Evolutionary conservation across 2,329 filamentous ascomycete species (phyloP).

Genomic region (Calonectria multiphialidica): DNA sequence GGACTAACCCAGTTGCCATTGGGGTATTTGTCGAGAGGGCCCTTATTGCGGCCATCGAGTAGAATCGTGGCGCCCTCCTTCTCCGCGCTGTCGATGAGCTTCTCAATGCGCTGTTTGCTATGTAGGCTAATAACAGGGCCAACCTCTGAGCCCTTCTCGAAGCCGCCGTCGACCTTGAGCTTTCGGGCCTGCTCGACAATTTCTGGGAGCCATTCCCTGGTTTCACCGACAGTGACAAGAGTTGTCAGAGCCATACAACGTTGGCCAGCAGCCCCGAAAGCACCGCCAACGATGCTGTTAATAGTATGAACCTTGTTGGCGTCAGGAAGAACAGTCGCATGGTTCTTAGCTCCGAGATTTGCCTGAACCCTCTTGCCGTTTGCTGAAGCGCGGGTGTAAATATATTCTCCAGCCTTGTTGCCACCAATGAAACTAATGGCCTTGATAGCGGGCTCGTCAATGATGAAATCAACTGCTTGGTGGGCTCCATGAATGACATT

Average conservation of each 20-base stretch:
- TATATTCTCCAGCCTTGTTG: conserved; percentile 89
- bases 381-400: conserved; percentile 79
- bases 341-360: conserved; percentile 89
- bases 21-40: not conserved
- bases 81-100: conserved; percentile 79
- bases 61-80: conserved; percentile 82
- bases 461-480: conserved; percentile 84
- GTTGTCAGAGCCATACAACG: conserved; percentile 88
- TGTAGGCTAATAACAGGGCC: conserved; percentile 84
- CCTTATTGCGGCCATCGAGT: conserved; percentile 74
- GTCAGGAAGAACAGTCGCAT: conserved; percentile 85
- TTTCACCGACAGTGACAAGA: conserved; percentile 84
- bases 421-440: conserved; percentile 77
- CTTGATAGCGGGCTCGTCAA: conserved; percentile 71
- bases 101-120: conserved; percentile 81
- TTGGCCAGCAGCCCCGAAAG: conserved; percentile 86
- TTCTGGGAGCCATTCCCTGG: conserved; percentile 82
- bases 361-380: conserved; percentile 89
- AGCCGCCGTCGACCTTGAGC: conserved; percentile 78
- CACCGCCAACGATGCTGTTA: conserved; percentile 83
- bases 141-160: conserved; percentile 61
- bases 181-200: conserved; percentile 79
- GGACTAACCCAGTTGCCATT: not conserved
- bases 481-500: conserved; percentile 85
- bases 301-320: conserved; percentile 89